These are phyloP conservation scores for Neolentinus lepideus DNA, from an alignment of 1,284 basidiomycete species.

Conservation along the genomic window DNA sequence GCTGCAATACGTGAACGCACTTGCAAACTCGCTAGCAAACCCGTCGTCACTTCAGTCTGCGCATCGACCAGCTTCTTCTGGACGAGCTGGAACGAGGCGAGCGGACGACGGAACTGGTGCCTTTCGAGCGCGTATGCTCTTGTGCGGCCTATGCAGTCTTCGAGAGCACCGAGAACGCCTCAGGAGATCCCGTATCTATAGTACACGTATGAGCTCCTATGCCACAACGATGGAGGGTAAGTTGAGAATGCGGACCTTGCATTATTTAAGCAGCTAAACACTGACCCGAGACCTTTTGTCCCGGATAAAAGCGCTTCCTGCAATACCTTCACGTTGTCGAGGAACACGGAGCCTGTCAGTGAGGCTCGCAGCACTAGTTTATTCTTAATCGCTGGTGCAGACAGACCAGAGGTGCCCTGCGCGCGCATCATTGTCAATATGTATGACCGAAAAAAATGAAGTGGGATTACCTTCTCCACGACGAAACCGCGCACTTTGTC, in stretches of 20 bases:
- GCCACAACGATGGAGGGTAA: background rate
- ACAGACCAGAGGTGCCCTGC: conserved; percentile 79
- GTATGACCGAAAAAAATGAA: background rate
- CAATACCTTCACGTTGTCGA: conserved; percentile 76
- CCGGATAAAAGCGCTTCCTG: conserved; percentile 73
- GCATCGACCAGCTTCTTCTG: conserved; percentile 98
- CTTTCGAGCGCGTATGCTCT: conserved; percentile 86
- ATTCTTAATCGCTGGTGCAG: conserved; percentile 86
- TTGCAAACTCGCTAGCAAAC: conserved; percentile 70
- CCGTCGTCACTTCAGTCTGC: conserved; percentile 77
- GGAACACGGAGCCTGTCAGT: conserved; percentile 89
- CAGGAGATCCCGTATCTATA: conserved; percentile 81
- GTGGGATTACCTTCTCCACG: conserved; percentile 67
- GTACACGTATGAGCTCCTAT: background rate
- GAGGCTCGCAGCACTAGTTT: conserved; percentile 89
- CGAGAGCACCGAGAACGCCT: conserved; percentile 92
- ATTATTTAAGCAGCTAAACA: conserved; percentile 89
- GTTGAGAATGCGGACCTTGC: conserved; percentile 49
- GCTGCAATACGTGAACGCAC: conserved; percentile 61
- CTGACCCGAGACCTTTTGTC: conserved; percentile 69
- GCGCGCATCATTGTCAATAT: background rate
- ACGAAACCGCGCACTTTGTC: conserved; percentile 89
- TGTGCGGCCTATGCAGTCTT: conserved; percentile 81
- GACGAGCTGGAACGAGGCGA: conserved; percentile 92
- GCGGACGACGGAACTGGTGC: conserved; percentile 83